Conservation (phyloP, 495 filamentous ascomycete genomes). For the Lepraria neglecta region DNA sequence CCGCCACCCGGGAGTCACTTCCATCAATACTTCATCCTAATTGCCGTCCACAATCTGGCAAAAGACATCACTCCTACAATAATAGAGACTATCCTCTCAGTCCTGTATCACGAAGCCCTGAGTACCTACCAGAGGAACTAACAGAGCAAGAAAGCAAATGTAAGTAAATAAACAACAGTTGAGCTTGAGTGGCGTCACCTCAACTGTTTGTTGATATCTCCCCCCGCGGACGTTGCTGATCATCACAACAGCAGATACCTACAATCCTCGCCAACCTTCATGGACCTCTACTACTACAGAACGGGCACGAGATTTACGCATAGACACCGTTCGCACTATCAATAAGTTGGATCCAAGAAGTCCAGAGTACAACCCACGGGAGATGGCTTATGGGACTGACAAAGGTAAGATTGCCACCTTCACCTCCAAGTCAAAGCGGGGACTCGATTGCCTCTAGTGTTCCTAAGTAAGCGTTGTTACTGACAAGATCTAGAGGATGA, state of each 20-base stretch:
- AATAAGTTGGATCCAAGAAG: background rate
- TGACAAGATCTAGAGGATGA: conserved; percentile 1
- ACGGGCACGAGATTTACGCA: background rate
- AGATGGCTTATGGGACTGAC: background rate
- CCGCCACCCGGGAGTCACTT: background rate
- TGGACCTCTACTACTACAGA: too few species aligned
- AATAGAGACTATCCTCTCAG: background rate
- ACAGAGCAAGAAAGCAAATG: background rate
- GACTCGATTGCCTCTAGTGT: too few species aligned
- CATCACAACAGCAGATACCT: background rate
- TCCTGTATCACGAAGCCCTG: conserved; percentile 5
- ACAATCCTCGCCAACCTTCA: background rate
- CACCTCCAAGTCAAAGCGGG: too few species aligned
- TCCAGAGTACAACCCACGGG: background rate
- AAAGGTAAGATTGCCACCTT: background rate
- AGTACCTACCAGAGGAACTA: background rate
- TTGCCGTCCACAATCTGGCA: background rate
- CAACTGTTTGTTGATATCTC: background rate
- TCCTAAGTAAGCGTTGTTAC: background rate
- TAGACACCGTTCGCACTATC: background rate
- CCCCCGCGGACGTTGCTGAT: background rate
- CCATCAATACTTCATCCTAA: background rate
- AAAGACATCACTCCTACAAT: background rate
- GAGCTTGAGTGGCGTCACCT: background rate
- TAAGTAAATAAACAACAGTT: background rate